A percentile compares a stretch with the other conserved stretches of the same genome.
phyloP scores from a whole-genome alignment of 257 asterid genomes.

The Solanum sejunctum region DNA sequence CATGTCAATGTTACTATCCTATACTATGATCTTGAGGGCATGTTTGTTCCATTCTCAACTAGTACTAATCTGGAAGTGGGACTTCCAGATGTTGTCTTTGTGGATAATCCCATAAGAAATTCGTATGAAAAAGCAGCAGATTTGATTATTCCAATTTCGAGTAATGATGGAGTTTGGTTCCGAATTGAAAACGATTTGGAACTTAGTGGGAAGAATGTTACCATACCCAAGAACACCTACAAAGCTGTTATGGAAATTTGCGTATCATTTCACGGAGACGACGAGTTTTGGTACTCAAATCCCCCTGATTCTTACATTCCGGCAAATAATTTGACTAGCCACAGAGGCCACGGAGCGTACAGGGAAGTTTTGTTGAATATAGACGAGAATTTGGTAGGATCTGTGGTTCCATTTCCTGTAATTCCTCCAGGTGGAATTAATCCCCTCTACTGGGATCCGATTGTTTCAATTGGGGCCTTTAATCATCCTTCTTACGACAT shows the following conservation, averaged over 20 bases:
- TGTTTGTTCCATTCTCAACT: background rate
- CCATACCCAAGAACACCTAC: slow-evolving; percentile 47
- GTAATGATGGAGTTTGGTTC: slow-evolving; percentile 51
- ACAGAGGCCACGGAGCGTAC: slow-evolving; percentile 56
- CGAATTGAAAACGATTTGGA: slow-evolving; percentile 41
- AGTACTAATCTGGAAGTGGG: background rate
- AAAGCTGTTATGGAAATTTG: slow-evolving; percentile 72
- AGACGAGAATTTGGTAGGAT: slow-evolving; percentile 49
- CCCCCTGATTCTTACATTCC: slow-evolving; percentile 63
- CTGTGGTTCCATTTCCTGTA: slow-evolving; percentile 68
- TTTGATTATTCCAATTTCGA: slow-evolving; percentile 58
- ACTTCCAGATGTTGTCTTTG: background rate
- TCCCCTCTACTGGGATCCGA: slow-evolving; percentile 76
- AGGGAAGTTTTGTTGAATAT: slow-evolving; percentile 58
- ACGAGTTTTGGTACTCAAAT: slow-evolving; percentile 86
- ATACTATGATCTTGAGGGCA: slow-evolving; percentile 23
- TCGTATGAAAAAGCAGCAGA: slow-evolving; percentile 53
- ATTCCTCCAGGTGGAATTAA: slow-evolving; percentile 67
- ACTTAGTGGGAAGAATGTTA: slow-evolving; percentile 21
- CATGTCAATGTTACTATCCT: slow-evolving; percentile 43
- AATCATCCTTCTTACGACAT: slow-evolving; percentile 69
- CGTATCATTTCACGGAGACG: slow-evolving; percentile 59
- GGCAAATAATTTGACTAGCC: slow-evolving; percentile 17
- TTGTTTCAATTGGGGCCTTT: slow-evolving; percentile 76
- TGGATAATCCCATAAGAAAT: background rate